Evolutionary conservation across 495 filamentous ascomycete species (phyloP), one percentile per base, ranked within the genome.

Genomic region (Evernia prunastri): DNA sequence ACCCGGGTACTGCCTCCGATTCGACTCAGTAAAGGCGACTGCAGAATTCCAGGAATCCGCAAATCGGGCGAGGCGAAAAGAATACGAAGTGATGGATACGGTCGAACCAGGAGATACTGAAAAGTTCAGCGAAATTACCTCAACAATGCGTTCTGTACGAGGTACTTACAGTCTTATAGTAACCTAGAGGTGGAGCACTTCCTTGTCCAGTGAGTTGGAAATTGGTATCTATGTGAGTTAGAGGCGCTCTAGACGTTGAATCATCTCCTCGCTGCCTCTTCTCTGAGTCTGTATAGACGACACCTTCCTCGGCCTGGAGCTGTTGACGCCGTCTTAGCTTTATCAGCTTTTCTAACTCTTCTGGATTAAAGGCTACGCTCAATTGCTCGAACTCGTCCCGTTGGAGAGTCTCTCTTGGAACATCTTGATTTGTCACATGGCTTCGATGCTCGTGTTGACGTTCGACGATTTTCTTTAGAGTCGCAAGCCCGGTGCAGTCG

Each of bases 21-120:
- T 35, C 81, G 78, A 43, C 78, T 72, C 13, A 87, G 72, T 67
- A 88, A 83, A 42, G 82, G 81, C 1, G 84, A 81, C 63, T 87
- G 84, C 6, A 87, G 73, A 60, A 87, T 82, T 9, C 84, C 82
- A 0, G 82, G 82, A 43, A 85, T 79, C 40, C 84, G 81, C 56
- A 87, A 76, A 13, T 82, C 81, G 0, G 84, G 84, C 1, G 84
- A 87, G 27, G 83, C 81, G 70, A 88, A 88, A 18, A 87, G 76
- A 54, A 88, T 82, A 36, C 83, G 81, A 8, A 87, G 80, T 11
- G 84, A 86, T 23, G 84, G 85, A 58, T 80, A 79, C 7, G 84
- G 85, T 33, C 84, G 79, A 58, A 88, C 75, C 36, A 87, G 80
- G 49, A 87, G 76, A 68, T 86, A 87, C 83, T 87, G 60, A 35